phyloP scores from a whole-genome alignment of 345 rosid genomes.

The Citrus hindsii region DNA sequence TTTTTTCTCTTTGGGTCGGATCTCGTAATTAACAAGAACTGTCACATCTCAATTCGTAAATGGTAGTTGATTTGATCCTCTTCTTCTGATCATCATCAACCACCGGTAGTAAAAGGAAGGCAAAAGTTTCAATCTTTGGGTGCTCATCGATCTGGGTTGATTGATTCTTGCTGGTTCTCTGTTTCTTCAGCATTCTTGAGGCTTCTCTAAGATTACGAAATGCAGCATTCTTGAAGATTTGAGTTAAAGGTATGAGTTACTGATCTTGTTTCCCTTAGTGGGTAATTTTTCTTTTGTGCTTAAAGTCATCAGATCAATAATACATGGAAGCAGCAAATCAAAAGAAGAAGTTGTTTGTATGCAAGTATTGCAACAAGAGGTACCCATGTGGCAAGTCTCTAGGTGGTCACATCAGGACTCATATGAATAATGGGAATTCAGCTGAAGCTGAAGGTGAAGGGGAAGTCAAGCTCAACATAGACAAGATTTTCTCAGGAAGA shows the following conservation, averaged over 20 bases:
- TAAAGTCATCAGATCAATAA: constrained; percentile 21
- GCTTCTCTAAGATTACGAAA: constrained; percentile 13
- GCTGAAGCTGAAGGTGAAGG: constrained; percentile 33
- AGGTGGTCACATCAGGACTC: constrained; percentile 91
- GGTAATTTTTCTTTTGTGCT: constrained; percentile 21
- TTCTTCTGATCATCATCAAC: constrained; percentile 30
- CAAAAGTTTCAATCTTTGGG: constrained; percentile 31
- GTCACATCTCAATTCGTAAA: constrained; percentile 37
- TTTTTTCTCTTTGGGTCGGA: constrained; percentile 37
- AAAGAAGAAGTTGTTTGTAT: constrained; percentile 53
- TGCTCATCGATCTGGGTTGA: constrained; percentile 30
- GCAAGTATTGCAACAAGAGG: constrained; percentile 74
- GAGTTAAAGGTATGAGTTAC: constrained; percentile 31
- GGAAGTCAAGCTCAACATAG: constrained; percentile 30
- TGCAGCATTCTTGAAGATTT: constrained; percentile 37
- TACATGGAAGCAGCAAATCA: constrained; percentile 47
- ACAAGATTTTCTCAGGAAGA: constrained; percentile 22
- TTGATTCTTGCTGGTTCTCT: constrained; percentile 8
- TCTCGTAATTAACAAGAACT: constrained; percentile 49
- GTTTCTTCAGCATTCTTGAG: neutral
- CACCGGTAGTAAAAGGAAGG: neutral
- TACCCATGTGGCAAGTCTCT: constrained; percentile 81
- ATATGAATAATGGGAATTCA: constrained; percentile 42
- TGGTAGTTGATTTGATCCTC: constrained; percentile 21
- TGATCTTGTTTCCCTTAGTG: constrained; percentile 25